These are phyloP conservation scores for Anthoceros angustus DNA, from an alignment of 225 moss, liverwort and hornwort genomes.

Conservation along the genomic window DNA sequence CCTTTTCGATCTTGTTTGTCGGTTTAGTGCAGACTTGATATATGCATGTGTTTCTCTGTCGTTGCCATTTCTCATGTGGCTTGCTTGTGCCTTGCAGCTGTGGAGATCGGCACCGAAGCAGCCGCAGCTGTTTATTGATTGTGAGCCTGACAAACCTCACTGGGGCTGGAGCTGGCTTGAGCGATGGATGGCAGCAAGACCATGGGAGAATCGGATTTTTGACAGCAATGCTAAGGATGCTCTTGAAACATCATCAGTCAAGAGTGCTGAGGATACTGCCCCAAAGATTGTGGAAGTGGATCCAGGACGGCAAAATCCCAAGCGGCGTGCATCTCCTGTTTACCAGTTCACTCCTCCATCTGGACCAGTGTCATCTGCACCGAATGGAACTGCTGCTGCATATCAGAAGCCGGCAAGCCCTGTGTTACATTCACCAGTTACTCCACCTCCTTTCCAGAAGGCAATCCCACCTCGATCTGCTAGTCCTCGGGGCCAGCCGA, in stretches of 20 bases:
- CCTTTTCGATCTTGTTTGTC: too few relatives aligned
- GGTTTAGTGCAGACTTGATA: too few relatives aligned
- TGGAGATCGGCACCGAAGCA: slow-evolving; percentile 72
- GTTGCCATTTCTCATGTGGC: not conserved
- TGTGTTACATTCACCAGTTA: slow-evolving; percentile 27
- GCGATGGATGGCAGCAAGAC: slow-evolving; percentile 98
- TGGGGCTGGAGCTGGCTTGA: slow-evolving; percentile 99
- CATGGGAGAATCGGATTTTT: slow-evolving; percentile 88
- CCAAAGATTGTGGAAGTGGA: slow-evolving; percentile 42
- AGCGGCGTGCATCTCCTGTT: slow-evolving; percentile 15
- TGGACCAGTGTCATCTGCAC: not conserved
- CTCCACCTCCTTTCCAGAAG: slow-evolving; percentile 29
- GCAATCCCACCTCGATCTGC: slow-evolving; percentile 50
- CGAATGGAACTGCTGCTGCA: not conserved
- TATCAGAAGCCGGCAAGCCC: slow-evolving; percentile 1
- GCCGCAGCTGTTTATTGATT: slow-evolving; percentile 87
- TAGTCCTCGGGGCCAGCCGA: slow-evolving; percentile 51
- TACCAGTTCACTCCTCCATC: slow-evolving; percentile 14
- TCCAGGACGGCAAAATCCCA: slow-evolving; percentile 43
- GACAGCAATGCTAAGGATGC: slow-evolving; percentile 73
- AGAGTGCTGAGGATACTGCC: slow-evolving; percentile 48
- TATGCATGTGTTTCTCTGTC: too few relatives aligned
- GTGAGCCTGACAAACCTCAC: slow-evolving; percentile 94
- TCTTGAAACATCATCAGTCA: slow-evolving; percentile 59
- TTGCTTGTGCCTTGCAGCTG: slow-evolving; percentile 17